These are phyloP conservation scores for Apiospora sp. DNA, from an alignment of 2,329 filamentous ascomycete genomes.

Conservation along the genomic window DNA sequence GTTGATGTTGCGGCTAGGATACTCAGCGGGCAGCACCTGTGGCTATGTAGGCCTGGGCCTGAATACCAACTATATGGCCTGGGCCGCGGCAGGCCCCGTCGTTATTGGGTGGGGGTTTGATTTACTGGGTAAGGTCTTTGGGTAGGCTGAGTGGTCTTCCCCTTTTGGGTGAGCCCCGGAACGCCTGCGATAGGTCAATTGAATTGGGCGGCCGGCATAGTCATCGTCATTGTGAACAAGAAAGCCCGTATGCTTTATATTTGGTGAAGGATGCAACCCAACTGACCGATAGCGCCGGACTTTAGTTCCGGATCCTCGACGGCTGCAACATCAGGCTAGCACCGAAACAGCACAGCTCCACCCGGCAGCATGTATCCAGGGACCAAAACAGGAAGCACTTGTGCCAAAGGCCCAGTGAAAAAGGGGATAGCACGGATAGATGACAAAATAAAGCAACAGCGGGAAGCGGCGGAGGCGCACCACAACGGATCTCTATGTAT, in stretches of 20 bases:
- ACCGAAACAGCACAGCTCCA: not conserved
- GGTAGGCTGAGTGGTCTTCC: not conserved
- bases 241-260: not conserved
- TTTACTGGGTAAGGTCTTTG: not conserved
- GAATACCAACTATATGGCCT: conserved; percentile 11
- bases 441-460: not conserved
- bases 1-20: not conserved
- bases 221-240: conserved; percentile 4
- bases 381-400: not conserved
- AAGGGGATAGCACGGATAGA: not conserved
- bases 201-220: not conserved
- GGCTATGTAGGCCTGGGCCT: not conserved
- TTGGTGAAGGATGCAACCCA: not conserved
- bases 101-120: not conserved
- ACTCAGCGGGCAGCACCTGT: not conserved
- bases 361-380: not conserved
- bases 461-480: too few species aligned
- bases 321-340: not conserved
- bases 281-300: not conserved
- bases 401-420: not conserved
- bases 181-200: not conserved
- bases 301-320: not conserved
- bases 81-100: conserved; percentile 1
- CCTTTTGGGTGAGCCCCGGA: not conserved
- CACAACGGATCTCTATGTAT: not conserved